Conservation (phyloP, 305 asterid genomes). For the Withania somnifera region DNA sequence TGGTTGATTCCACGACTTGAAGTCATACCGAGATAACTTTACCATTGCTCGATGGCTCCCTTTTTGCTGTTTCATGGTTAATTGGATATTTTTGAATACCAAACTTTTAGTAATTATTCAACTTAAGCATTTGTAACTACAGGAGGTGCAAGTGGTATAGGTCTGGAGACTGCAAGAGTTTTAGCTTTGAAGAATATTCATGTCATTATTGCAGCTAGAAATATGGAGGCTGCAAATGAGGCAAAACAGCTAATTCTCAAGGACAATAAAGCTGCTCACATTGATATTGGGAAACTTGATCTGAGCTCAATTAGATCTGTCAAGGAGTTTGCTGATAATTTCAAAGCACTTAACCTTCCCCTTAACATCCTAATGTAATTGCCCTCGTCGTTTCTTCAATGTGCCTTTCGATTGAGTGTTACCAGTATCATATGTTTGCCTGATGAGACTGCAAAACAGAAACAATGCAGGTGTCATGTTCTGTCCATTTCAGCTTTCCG, state of each 20-base stretch:
- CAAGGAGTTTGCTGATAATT: conserved; percentile 41
- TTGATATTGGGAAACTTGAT: conserved; percentile 51
- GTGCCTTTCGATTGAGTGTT: not conserved
- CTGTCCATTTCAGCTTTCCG: conserved; percentile 65
- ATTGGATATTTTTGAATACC: not conserved
- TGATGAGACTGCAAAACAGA: conserved; percentile 19
- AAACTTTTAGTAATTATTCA: not conserved
- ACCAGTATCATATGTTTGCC: not conserved
- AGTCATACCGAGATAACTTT: too few relatives aligned
- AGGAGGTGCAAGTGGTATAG: not conserved
- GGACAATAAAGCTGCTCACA: conserved; percentile 29
- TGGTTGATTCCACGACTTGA: not conserved
- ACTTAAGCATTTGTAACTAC: not conserved
- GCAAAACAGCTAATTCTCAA: conserved; percentile 42
- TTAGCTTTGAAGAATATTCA: conserved; percentile 13
- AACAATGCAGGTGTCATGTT: conserved; percentile 82
- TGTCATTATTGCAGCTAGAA: conserved; percentile 69
- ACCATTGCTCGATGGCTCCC: not conserved
- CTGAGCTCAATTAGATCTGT: conserved; percentile 49
- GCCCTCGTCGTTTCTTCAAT: not conserved
- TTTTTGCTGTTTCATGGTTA: not conserved
- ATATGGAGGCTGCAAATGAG: conserved; percentile 52
- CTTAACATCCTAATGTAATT: conserved; percentile 70
- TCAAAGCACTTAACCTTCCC: conserved; percentile 57
- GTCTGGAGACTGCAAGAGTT: not conserved